phyloP scores from a whole-genome alignment of 1,284 basidiomycete genomes.

The Ustilago cynodontis region DNA sequence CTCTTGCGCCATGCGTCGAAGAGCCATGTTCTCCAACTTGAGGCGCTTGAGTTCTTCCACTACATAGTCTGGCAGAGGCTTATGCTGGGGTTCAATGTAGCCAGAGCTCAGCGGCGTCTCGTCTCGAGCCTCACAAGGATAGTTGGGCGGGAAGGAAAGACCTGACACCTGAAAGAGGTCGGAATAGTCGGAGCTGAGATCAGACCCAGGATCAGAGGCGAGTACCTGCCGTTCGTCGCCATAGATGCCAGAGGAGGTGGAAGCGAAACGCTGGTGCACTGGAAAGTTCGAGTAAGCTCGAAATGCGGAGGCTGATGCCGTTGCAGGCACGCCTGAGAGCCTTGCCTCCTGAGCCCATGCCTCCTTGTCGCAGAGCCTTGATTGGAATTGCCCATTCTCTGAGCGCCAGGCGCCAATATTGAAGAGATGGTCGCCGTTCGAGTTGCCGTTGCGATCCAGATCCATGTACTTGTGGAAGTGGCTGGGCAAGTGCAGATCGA shows the following conservation, averaged over 20 bases:
- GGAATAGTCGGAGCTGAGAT: conserved; percentile 44
- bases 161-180: conserved; percentile 22
- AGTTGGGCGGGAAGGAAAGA: conserved; percentile 2
- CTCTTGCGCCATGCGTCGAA: conserved; percentile 39
- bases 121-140: conserved; percentile 7
- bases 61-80: conserved; percentile 29
- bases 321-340: neutral
- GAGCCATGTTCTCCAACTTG: conserved; percentile 51
- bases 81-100: conserved; percentile 10
- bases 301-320: neutral
- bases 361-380: neutral
- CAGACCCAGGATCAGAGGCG: conserved; percentile 35
- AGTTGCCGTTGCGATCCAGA: neutral
- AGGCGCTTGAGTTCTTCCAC: conserved; percentile 43
- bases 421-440: neutral
- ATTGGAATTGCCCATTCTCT: neutral
- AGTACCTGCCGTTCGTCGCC: conserved; percentile 27
- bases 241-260: conserved; percentile 23
- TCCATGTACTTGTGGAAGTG: conserved; percentile 8
- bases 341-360: conserved; percentile 15
- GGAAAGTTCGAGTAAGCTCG: conserved; percentile 9
- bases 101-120: conserved; percentile 1
- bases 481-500: conserved; percentile 11
- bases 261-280: conserved; percentile 32
- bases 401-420: conserved; percentile 1